Base-by-base conservation (phyloP, 2,329 filamentous ascomycete genomes). In the Podosphaera xanthii region DNA sequence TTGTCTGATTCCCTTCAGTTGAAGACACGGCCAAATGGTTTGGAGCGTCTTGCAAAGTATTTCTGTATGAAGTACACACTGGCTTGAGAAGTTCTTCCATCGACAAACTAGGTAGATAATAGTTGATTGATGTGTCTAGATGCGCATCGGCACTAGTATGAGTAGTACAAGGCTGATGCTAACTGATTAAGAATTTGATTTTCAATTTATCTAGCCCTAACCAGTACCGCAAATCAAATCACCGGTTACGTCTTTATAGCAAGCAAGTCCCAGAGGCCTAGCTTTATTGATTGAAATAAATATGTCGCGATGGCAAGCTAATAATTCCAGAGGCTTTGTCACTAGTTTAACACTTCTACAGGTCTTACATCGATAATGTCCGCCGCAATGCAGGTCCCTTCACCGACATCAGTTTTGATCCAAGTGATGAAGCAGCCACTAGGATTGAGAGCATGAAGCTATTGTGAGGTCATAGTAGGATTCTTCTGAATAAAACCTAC, bases 321-420 rank as follows among this genome's bases (percentile, higher is more conserved):
- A 35, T 62, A n/a, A 31, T 9, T 40, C 36, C 10, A 10, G 10
- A 1, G 10, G 36, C 2, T 12, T 12, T 8, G 22, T 50, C 7
- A 50, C 22, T 12, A 12, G n/a, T 52, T 52, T 35, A 33, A 52
- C 30, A n/a, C 10, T 52, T 33, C 6, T 52, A 33, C 7, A 22
- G 33, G 9, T 48, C 56, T 35, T 84, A 94, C 70, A 78, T 97
- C 60, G 82, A 97, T 72, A 83, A 79, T 62, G 82, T 96, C 63
- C 78, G 94, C 60, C 82, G 77, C 60, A 83, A 82, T 38, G 74
- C 78, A 2, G 91, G 92, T 1, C 88, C 92, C 0, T 95, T 87
- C 70, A 90, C 86, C 40, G 84, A 90, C 63, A 77, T 81, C 35
- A 79, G 64, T 2, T 67, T 67, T 50, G 65, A 67, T 53, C 73